These are phyloP conservation scores for Peronospora farinosa DNA, from an alignment of 352 stramenopile species.

Conservation along the genomic window DNA sequence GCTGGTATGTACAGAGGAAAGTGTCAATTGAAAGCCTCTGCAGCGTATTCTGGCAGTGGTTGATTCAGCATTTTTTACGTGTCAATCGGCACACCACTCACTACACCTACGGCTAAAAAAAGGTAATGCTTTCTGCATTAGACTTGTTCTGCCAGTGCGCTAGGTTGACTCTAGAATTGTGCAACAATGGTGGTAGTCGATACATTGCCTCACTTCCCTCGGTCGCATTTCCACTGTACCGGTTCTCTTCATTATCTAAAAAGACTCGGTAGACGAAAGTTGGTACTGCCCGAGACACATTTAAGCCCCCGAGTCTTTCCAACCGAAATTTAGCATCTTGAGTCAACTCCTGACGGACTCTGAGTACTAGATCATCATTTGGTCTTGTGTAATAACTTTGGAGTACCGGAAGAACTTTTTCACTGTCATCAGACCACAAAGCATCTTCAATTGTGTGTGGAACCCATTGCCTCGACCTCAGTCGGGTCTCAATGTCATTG, in stretches of 20 bases:
- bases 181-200: slow-evolving; percentile 20
- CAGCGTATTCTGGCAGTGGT: no score
- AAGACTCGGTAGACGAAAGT: slow-evolving; percentile 22
- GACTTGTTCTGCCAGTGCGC: not conserved
- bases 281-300: slow-evolving; percentile 17
- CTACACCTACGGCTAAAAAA: no score
- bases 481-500: not conserved
- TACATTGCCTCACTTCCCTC: slow-evolving; percentile 18
- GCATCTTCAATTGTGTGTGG: slow-evolving; percentile 17
- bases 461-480: slow-evolving; percentile 5
- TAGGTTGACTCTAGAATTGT: slow-evolving; percentile 26
- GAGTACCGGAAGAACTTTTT: not conserved
- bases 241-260: slow-evolving; percentile 4
- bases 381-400: not conserved
- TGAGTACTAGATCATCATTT: slow-evolving; percentile 14
- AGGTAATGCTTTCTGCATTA: slow-evolving; percentile 17
- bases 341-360: slow-evolving; percentile 16
- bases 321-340: slow-evolving; percentile 18
- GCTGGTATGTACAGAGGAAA: no score
- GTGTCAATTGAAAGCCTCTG: no score
- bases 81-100: no score
- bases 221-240: slow-evolving; percentile 20
- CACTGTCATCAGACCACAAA: slow-evolving; percentile 8
- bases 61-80: no score
- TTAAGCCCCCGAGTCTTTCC: slow-evolving; percentile 12